Base-by-base conservation (phyloP, 2,329 filamentous ascomycete genomes). In the Cucurbitaria berberidis region DNA sequence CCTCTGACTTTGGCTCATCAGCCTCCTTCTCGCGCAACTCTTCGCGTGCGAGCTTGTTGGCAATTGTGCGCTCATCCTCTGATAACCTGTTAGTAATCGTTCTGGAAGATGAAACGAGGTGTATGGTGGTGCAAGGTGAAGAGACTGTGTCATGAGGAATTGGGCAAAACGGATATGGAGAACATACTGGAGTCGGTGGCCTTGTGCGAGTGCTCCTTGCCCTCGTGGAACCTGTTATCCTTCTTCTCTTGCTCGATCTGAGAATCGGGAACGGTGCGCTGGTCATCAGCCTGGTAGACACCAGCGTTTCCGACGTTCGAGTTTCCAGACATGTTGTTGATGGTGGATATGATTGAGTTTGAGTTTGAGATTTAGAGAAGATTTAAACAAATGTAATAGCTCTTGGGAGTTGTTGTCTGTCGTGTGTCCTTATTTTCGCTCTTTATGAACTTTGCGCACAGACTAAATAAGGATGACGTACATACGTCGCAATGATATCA, bases 231-330 rank as follows among this genome's bases (percentile, higher is more conserved):
- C 55, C 86, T 82, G 49, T 84, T 79, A 19, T 81, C 79, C 24
- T 81, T 77, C 48, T 81, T 77, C 45, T 84, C 78, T 18, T 81
- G 78, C 21, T 81, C 75, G 36, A 81, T 76, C 56, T 82, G 78
- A 2, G 83, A 80, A 53, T 83, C 71, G 57, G 84, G 82, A 57
- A 77, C 72, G 73, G 86, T 91, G 66, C 84, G 83, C 76, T 95
- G 90, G 77, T 95, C 90, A 53, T 86, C 88, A 51, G 82, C 87
- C 78, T 93, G 89, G 78, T 95, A 93, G 72, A 91, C 77, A 55
- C 76, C 73, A 59, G 77, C 67, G 73, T 79, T 82, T 63, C 90
- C 90, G 70, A 93, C 89, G 70, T 81, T 88, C 52, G 88, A 90
- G 50, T 74, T 77, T 66, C 78, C 78, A 65, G 78, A 80, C 80